Evolutionary conservation across 805 yeast species (phyloP).

Genomic region (Isabelozyma gotoi): DNA sequence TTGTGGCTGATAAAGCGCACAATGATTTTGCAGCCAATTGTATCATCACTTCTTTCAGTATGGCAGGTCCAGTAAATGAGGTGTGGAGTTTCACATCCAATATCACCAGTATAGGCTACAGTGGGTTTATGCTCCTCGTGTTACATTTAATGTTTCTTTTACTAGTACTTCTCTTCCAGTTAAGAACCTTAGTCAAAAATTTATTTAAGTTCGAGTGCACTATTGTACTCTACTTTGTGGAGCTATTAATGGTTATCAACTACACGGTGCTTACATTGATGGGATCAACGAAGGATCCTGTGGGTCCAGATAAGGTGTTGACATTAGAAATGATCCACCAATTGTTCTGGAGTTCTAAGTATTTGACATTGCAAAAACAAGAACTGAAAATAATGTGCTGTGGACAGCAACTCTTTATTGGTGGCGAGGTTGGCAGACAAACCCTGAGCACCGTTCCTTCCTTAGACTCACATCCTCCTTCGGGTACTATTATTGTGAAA

Average conservation of each 20-base stretch:
- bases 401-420: not conserved
- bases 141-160: not conserved
- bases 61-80: not conserved
- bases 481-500: not conserved
- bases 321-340: not conserved
- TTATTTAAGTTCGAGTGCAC: not conserved
- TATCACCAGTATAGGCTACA: not conserved
- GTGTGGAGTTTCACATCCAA: not conserved
- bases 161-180: not conserved
- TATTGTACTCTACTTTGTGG: not conserved
- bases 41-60: not conserved
- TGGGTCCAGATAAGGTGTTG: not conserved
- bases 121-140: not conserved
- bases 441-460: not conserved
- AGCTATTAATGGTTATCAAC: not conserved
- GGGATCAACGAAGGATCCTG: not conserved
- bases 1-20: not conserved
- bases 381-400: not conserved
- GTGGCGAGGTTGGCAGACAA: not conserved
- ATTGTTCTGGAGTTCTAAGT: not conserved
- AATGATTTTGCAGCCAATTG: not conserved
- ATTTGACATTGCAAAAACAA: not conserved
- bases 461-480: not conserved
- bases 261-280: not conserved
- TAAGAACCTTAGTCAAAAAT: not conserved